These are phyloP conservation scores for Ogataea nonfermentans DNA, from an alignment of 805 yeast species.

Conservation along the genomic window DNA sequence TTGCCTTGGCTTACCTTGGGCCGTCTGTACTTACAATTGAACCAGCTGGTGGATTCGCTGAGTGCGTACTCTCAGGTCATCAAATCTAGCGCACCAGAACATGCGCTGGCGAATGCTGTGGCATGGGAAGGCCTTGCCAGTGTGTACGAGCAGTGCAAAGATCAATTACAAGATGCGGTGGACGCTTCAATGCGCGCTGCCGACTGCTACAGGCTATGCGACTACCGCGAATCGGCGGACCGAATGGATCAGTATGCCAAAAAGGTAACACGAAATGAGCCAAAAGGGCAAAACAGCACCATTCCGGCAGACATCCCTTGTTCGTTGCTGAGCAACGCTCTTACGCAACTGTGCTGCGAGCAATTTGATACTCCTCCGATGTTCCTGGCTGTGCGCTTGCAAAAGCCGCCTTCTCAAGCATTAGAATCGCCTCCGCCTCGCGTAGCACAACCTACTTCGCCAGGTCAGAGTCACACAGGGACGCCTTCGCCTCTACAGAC, in stretches of 20 bases:
- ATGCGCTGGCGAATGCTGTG: slow-evolving; percentile 44
- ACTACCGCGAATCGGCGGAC: slow-evolving; percentile 41
- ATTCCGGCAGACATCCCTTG: background rate
- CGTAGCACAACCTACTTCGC: too few species aligned
- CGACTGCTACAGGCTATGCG: slow-evolving; percentile 45
- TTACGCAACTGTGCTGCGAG: background rate
- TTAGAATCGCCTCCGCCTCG: too few species aligned
- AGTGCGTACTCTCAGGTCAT: slow-evolving; percentile 69
- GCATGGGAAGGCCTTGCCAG: slow-evolving; percentile 67
- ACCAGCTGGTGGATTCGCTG: slow-evolving; percentile 62
- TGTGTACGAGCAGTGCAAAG: slow-evolving; percentile 63
- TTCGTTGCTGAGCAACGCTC: slow-evolving; percentile 1
- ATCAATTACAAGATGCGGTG: slow-evolving; percentile 56
- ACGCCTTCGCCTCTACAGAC: background rate
- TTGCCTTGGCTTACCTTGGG: slow-evolving; percentile 69
- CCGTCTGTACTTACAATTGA: slow-evolving; percentile 52
- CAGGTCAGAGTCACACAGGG: too few species aligned
- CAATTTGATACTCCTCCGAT: background rate
- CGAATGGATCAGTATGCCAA: slow-evolving; percentile 45
- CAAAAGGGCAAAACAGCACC: background rate
- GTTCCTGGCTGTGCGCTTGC: background rate
- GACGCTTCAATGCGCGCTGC: slow-evolving; percentile 58
- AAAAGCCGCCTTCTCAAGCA: too few species aligned
- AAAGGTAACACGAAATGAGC: slow-evolving; percentile 24
- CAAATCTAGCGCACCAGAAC: slow-evolving; percentile 24